Base-by-base conservation (phyloP, 2,329 filamentous ascomycete genomes). In the Aspergillus ruber region DNA sequence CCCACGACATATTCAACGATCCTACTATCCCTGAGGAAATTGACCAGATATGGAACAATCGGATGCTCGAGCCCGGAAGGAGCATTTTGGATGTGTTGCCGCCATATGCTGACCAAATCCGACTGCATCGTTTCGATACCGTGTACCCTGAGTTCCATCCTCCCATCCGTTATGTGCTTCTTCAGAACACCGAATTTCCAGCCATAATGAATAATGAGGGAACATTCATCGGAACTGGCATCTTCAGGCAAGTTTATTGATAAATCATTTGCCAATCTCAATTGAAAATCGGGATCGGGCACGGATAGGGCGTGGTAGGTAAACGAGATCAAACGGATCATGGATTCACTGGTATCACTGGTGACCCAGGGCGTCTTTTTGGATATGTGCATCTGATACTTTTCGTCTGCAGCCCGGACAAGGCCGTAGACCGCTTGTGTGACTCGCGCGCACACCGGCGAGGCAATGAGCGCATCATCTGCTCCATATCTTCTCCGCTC, bases 1-100 rank as follows among this genome's bases (percentile, higher is more conserved):
- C 91, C 88, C 44, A 96, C 80, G 41, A 98, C 83, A 66, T 96
- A 97, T 50, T 90, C 82, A 20, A 95, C 80, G 21, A 97, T 74
- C 45, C 83, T 82, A 35, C 85, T 84, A 6, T 77, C 71, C 13
- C 85, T 74, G 29, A 97, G 73, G 54, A 87, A 85, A 20, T 80
- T 74, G 4, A 87, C 82, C 45, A 94, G 72, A 56, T 85, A 84
- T 10, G 78, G 75, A 53, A 91, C 73, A 43, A 88, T 74, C 1
- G 78, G 75, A 56, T 77, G 72, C 39, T 72, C 63, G 29, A 64
- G 59, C n/a, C 62, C 55, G 12, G 70, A 67, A 8, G 74, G 49
- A 55, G 70, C 56, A 50, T 62, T 46, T 40, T 78, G 76, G n/a
- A 75, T 75, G 53, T 79, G 73, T 7, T 73, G 73, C 48, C 77